A percentile compares a stretch with the other conserved stretches of the same genome.
Conservation (phyloP, 1,284 basidiomycete genomes). For the Rhodotorula sp. region DNA sequence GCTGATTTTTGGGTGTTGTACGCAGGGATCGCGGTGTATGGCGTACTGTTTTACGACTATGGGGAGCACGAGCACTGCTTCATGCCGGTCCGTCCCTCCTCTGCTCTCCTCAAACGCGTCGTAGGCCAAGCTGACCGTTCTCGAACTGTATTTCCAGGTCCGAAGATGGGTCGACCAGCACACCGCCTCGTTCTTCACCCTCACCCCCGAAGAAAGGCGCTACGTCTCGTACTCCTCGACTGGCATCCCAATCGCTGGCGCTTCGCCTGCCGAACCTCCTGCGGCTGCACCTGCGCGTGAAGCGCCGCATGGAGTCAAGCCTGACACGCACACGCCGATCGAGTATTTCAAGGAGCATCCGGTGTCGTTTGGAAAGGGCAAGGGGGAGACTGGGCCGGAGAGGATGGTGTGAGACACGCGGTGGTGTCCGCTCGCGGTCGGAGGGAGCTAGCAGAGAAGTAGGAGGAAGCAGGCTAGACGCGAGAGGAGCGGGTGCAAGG, state of each 20-base stretch:
- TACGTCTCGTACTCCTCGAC: no score
- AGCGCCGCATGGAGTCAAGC: constrained; percentile 9
- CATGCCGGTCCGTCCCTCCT: constrained; percentile 35
- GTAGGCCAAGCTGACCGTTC: not conserved
- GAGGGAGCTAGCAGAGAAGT: not conserved
- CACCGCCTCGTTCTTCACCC: constrained; percentile 39
- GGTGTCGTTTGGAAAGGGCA: not conserved
- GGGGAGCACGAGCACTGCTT: constrained; percentile 42
- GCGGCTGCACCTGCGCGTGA: not conserved
- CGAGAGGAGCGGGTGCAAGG: no score
- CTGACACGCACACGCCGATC: constrained; percentile 25
- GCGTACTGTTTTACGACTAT: constrained; percentile 42
- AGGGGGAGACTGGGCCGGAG: constrained; percentile 7
- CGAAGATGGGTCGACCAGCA: constrained; percentile 39
- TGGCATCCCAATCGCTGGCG: no score
- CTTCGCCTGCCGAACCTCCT: no score
- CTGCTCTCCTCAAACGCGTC: not conserved
- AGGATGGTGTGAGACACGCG: not conserved
- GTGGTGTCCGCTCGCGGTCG: not conserved
- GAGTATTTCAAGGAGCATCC: constrained; percentile 39
- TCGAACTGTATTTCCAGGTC: constrained; percentile 18
- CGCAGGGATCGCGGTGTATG: constrained; percentile 34
- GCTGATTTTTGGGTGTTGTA: not conserved
- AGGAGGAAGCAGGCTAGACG: no score
- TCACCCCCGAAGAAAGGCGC: constrained; percentile 13